Percentiles rank a stretch among this genome's conserved stretches.
phyloP scores from a whole-genome alignment of 2,329 filamentous ascomycete genomes.

The Graphilbum sp. region DNA sequence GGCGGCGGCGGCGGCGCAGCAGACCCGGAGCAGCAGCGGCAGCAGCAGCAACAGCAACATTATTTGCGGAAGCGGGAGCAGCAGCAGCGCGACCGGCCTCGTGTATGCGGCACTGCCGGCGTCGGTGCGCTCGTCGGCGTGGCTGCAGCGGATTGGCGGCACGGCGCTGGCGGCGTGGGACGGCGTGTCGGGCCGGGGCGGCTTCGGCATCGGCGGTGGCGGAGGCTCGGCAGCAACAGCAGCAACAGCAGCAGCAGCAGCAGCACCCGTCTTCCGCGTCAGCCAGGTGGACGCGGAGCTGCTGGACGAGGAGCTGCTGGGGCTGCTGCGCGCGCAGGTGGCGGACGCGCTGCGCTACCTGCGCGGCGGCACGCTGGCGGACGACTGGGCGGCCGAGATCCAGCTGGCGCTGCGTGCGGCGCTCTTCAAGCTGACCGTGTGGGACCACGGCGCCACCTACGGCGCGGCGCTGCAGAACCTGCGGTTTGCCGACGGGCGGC shows the following conservation, averaged over 20 bases:
- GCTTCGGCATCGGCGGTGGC: not conserved
- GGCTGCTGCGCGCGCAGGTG: slow-evolving; percentile 72
- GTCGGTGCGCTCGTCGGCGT: slow-evolving; percentile 35
- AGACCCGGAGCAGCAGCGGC: too few relatives aligned
- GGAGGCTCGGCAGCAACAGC: slow-evolving; percentile 46
- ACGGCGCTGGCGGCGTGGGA: slow-evolving; percentile 51
- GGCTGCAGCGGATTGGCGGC: slow-evolving; percentile 38
- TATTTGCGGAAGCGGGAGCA: too few relatives aligned
- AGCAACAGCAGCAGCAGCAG: slow-evolving; percentile 17
- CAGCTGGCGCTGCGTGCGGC: slow-evolving; percentile 58
- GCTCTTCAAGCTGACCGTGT: slow-evolving; percentile 88
- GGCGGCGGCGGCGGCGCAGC: slow-evolving; percentile 29
- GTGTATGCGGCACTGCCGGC: not conserved
- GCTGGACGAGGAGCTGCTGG: slow-evolving; percentile 80
- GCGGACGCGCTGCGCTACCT: slow-evolving; percentile 80
- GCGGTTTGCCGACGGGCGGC: slow-evolving; percentile 71
- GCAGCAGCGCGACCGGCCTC: slow-evolving; percentile 9
- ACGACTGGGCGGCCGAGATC: slow-evolving; percentile 82
- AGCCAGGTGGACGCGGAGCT: slow-evolving; percentile 93
- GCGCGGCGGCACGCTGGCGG: slow-evolving; percentile 54
- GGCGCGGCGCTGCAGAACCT: slow-evolving; percentile 86
- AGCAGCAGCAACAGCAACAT: too few relatives aligned
- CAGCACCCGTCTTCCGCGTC: slow-evolving; percentile 74
- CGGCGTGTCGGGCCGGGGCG: slow-evolving; percentile 22
- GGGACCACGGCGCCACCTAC: slow-evolving; percentile 93